Conservation (phyloP, 352 stramenopile species). For the Phytophthora hibernalis region DNA sequence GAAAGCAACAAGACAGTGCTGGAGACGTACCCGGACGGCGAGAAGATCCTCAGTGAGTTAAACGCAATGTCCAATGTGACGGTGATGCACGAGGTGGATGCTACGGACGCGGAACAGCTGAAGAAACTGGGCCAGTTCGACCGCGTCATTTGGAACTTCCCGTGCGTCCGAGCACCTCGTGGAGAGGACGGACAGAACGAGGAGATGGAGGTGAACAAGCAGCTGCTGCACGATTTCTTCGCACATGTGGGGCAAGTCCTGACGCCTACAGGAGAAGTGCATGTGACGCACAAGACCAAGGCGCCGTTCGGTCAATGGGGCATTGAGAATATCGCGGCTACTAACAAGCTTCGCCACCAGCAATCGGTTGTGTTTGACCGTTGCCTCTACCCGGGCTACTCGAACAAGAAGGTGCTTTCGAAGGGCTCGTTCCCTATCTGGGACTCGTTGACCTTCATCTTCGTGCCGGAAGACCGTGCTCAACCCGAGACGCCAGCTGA, state of each 20-base stretch:
- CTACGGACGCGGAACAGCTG: slow-evolving; percentile 85
- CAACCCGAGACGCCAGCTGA: slow-evolving; percentile 21
- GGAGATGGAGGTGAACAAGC: slow-evolving; percentile 96
- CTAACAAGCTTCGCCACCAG: slow-evolving; percentile 53
- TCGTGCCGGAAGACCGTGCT: slow-evolving; percentile 53
- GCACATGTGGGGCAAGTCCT: slow-evolving; percentile 55
- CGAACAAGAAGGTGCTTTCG: slow-evolving; percentile 96
- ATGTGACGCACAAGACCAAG: slow-evolving; percentile 97
- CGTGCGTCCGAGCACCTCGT: slow-evolving; percentile 89
- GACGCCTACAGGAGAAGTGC: slow-evolving; percentile 85
- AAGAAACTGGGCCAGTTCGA: slow-evolving; percentile 82
- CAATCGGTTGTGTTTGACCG: slow-evolving; percentile 94
- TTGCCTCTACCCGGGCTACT: slow-evolving; percentile 93
- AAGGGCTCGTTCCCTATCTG: slow-evolving; percentile 96
- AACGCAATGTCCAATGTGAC: slow-evolving; percentile 60
- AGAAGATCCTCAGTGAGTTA: slow-evolving; percentile 82
- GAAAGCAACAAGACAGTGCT: slow-evolving; percentile 88
- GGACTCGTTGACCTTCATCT: slow-evolving; percentile 96
- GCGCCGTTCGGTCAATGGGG: slow-evolving; percentile 90
- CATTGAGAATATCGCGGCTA: slow-evolving; percentile 71
- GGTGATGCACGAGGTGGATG: slow-evolving; percentile 92
- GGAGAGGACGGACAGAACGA: slow-evolving; percentile 97
- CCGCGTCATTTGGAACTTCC: slow-evolving; percentile 97
- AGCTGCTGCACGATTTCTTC: slow-evolving; percentile 93
- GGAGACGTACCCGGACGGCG: slow-evolving; percentile 91